Evolutionary conservation across 495 filamentous ascomycete genomes (phyloP).

Genomic region (Articulospora tetracladia): DNA sequence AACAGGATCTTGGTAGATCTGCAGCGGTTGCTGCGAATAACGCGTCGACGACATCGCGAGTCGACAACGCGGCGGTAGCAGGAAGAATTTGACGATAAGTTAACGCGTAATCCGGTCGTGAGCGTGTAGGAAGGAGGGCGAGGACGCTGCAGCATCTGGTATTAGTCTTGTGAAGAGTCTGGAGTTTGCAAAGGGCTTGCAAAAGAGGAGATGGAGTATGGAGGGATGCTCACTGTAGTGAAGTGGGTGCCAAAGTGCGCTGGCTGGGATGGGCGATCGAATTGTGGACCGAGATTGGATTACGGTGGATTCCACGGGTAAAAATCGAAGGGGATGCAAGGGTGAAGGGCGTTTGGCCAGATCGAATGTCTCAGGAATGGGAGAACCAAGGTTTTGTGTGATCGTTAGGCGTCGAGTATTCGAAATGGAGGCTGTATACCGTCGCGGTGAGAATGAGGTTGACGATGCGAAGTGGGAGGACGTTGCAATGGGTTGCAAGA

Average conservation of each 20-base stretch:
- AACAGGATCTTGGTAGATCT: slow-evolving; percentile 61
- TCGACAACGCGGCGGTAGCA: slow-evolving; percentile 13
- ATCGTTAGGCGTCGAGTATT: background rate
- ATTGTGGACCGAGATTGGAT: slow-evolving; percentile 25
- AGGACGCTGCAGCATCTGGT: slow-evolving; percentile 8
- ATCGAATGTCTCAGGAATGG: slow-evolving; percentile 10
- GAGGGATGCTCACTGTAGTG: slow-evolving; percentile 19
- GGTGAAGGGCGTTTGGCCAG: slow-evolving; percentile 4
- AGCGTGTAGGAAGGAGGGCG: background rate
- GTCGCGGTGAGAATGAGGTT: background rate
- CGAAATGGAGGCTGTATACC: background rate
- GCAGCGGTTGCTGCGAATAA: slow-evolving; percentile 50
- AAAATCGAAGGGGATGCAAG: slow-evolving; percentile 14
- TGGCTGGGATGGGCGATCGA: slow-evolving; percentile 21
- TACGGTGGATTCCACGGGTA: slow-evolving; percentile 24
- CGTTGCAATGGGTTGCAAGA: background rate
- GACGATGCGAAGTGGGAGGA: background rate
- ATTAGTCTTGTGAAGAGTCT: slow-evolving; percentile 14
- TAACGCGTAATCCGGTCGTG: slow-evolving; percentile 14
- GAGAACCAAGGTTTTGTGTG: background rate
- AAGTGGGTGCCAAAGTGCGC: slow-evolving; percentile 17
- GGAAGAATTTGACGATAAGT: background rate
- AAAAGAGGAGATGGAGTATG: slow-evolving; percentile 7
- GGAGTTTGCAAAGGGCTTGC: slow-evolving; percentile 1
- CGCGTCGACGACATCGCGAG: slow-evolving; percentile 61